Evolutionary conservation across 2,329 filamentous ascomycete species (phyloP).

Genomic region (Metarhizium rileyi): DNA sequence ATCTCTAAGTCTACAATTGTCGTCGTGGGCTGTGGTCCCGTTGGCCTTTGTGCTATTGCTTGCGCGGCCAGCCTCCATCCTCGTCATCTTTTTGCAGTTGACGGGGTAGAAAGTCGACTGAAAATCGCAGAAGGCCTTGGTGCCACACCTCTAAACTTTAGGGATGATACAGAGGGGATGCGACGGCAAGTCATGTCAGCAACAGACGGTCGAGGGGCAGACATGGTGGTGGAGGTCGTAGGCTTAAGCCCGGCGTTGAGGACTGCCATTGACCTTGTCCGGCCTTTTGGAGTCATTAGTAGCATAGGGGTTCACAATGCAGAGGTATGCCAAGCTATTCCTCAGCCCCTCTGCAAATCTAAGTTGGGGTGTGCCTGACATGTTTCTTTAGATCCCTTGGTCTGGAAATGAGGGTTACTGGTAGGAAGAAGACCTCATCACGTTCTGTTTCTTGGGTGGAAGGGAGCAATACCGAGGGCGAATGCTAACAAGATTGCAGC

Average conservation of each 20-base stretch:
- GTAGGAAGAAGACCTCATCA: slow-evolving; percentile 21
- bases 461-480: neutral
- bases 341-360: neutral
- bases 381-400: slow-evolving; percentile 50
- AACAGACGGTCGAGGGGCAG: slow-evolving; percentile 73
- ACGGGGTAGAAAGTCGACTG: slow-evolving; percentile 66
- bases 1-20: slow-evolving; percentile 56
- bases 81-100: slow-evolving; percentile 67
- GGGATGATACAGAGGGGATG: slow-evolving; percentile 50
- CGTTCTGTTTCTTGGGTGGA: neutral
- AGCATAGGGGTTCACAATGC: slow-evolving; percentile 70
- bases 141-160: slow-evolving; percentile 76
- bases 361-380: neutral
- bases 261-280: slow-evolving; percentile 60
- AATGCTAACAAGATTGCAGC: slow-evolving; percentile 25
- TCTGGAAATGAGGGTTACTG: slow-evolving; percentile 52
- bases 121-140: slow-evolving; percentile 64
- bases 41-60: slow-evolving; percentile 75
- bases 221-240: slow-evolving; percentile 74
- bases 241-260: slow-evolving; percentile 58
- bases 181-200: slow-evolving; percentile 60
- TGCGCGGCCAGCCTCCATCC: slow-evolving; percentile 68
- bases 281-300: slow-evolving; percentile 64
- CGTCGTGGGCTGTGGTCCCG: slow-evolving; percentile 74
- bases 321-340: no score